Percentiles rank a stretch among this genome's conserved stretches.
Evolutionary conservation across 1,139 yeast genomes (phyloP).

Genomic region (Taiozyma sp.): DNA sequence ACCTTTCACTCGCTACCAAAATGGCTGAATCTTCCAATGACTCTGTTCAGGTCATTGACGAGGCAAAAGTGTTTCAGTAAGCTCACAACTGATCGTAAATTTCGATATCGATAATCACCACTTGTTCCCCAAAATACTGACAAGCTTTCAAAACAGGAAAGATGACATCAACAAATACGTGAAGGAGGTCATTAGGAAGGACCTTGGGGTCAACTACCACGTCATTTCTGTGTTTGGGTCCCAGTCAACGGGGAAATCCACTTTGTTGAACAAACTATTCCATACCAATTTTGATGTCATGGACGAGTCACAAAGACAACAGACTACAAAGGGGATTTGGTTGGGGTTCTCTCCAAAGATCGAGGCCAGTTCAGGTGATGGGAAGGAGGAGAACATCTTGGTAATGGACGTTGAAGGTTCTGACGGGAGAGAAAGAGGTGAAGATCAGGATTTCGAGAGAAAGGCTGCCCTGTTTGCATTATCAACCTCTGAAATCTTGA

Average conservation of each 20-base stretch:
- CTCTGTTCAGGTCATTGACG: slow-evolving; percentile 76
- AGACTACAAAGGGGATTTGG: slow-evolving; percentile 97
- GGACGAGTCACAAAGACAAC: slow-evolving; percentile 78
- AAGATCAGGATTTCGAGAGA: slow-evolving; percentile 96
- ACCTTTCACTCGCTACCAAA: not conserved
- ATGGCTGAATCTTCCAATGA: slow-evolving; percentile 5
- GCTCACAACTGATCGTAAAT: slow-evolving; percentile 4
- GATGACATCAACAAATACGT: slow-evolving; percentile 28
- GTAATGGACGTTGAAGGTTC: slow-evolving; percentile 98
- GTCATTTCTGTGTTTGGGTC: slow-evolving; percentile 95
- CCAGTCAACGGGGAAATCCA: slow-evolving; percentile 94
- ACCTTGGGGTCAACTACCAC: slow-evolving; percentile 73
- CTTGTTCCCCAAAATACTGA: not conserved
- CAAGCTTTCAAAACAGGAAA: slow-evolving; percentile 3
- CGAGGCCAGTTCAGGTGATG: slow-evolving; percentile 22
- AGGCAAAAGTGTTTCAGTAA: slow-evolving; percentile 57
- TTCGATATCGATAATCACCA: not conserved
- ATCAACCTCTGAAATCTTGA: slow-evolving; percentile 85
- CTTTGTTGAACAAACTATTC: slow-evolving; percentile 79
- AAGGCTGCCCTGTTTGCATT: slow-evolving; percentile 94
- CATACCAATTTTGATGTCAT: slow-evolving; percentile 88
- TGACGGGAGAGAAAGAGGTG: slow-evolving; percentile 97
- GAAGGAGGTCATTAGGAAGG: slow-evolving; percentile 28
- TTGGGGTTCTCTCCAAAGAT: slow-evolving; percentile 59
- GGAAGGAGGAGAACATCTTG: slow-evolving; percentile 40